A percentile compares a stretch with the other conserved stretches of the same genome.
Evolutionary conservation across 768 basidiomycete species (phyloP).

Genomic region (Suillus clintonianus): DNA sequence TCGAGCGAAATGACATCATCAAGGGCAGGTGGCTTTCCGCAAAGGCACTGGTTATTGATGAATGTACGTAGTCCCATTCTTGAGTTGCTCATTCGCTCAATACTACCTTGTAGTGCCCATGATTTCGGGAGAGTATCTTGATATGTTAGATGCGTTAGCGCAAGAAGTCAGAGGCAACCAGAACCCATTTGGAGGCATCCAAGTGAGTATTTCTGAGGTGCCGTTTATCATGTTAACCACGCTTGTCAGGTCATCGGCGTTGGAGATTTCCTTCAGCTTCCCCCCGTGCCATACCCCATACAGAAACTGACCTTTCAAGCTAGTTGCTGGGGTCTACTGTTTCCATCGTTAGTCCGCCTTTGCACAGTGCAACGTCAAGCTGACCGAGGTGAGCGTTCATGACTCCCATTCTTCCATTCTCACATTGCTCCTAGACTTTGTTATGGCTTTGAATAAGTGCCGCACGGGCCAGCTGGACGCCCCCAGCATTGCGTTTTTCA

Average conservation of each 20-base stretch:
- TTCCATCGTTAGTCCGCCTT: constrained; percentile 65
- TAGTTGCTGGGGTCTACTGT: constrained; percentile 44
- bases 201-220: too few species aligned
- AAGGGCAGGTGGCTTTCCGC: constrained; percentile 9
- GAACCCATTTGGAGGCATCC: constrained; percentile 76
- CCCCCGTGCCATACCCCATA: constrained; percentile 47
- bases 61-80: constrained; percentile 42
- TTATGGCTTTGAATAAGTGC: constrained; percentile 74
- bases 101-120: constrained; percentile 57
- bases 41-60: constrained; percentile 65
- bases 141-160: constrained; percentile 56
- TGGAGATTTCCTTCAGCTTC: constrained; percentile 63
- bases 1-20: constrained; percentile 39
- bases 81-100: not conserved
- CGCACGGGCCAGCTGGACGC: constrained; percentile 58
- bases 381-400: constrained; percentile 63
- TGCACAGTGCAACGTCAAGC: constrained; percentile 78
- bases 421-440: too few species aligned
- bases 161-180: too few species aligned
- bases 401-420: too few species aligned
- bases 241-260: constrained; percentile 47
- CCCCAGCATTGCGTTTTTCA: constrained; percentile 49
- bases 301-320: constrained; percentile 71
- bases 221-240: too few species aligned
- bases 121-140: constrained; percentile 64